Evolutionary conservation across 257 asterid genomes (phyloP).

Genomic region (Solanum rostratum): DNA sequence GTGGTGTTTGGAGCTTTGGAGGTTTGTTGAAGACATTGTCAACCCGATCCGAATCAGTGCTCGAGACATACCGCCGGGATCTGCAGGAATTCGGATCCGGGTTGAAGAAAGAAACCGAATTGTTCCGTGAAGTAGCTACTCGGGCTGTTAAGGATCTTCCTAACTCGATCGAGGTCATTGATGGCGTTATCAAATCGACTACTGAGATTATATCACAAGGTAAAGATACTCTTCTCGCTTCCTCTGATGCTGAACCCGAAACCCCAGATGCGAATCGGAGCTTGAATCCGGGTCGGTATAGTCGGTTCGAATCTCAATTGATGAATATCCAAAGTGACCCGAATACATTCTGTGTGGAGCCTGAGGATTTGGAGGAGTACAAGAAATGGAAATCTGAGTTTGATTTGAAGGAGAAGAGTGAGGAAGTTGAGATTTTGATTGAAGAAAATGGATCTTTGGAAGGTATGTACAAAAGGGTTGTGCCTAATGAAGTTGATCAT

Average conservation of each 20-base stretch:
- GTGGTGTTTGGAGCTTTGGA: conserved; percentile 60
- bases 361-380: conserved; percentile 70
- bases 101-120: conserved; percentile 58
- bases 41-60: conserved; percentile 62
- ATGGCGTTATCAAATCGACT: conserved; percentile 63
- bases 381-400: conserved; percentile 48
- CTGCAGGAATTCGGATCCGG: conserved; percentile 75
- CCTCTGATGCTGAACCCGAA: conserved; percentile 52
- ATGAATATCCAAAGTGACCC: conserved; percentile 42
- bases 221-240: conserved; percentile 26
- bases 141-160: conserved; percentile 95
- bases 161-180: conserved; percentile 71
- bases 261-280: conserved; percentile 35
- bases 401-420: conserved; percentile 27
- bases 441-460: conserved; percentile 50
- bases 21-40: conserved; percentile 48
- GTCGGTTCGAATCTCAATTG: conserved; percentile 64
- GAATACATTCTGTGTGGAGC: conserved; percentile 49
- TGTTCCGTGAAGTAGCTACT: conserved; percentile 65
- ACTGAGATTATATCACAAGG: conserved; percentile 60
- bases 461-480: conserved; percentile 28
- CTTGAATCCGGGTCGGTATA: conserved; percentile 36
- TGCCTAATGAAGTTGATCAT: conserved; percentile 45
- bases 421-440: conserved; percentile 40
- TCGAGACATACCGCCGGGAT: conserved; percentile 70